These are phyloP conservation scores for Schwanniomyces sp. DNA, from an alignment of 805 yeast species.

Conservation along the genomic window DNA sequence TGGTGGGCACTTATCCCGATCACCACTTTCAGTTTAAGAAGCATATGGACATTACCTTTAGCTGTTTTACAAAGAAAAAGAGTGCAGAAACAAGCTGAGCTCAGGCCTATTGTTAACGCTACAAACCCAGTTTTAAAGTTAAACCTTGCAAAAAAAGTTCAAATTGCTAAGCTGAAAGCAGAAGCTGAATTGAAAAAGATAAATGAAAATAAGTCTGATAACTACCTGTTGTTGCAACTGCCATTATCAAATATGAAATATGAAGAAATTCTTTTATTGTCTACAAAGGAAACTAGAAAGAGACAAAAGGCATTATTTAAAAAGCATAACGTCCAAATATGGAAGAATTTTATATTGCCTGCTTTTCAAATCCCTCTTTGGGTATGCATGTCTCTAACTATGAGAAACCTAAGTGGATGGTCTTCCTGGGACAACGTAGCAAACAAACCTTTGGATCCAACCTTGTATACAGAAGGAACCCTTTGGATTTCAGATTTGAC, in stretches of 20 bases:
- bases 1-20: constrained; percentile 84
- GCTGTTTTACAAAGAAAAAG: constrained; percentile 72
- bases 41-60: constrained; percentile 72
- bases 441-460: constrained; percentile 48
- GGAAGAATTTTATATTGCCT: constrained; percentile 79
- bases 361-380: constrained; percentile 84
- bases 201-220: not conserved
- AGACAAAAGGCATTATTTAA: constrained; percentile 73
- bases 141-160: constrained; percentile 51
- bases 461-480: constrained; percentile 54
- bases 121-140: constrained; percentile 71
- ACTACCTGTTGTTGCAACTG: constrained; percentile 14
- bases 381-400: constrained; percentile 73
- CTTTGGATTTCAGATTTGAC: constrained; percentile 64
- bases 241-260: constrained; percentile 54
- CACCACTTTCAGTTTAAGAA: constrained; percentile 64
- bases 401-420: constrained; percentile 78
- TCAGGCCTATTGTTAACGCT: constrained; percentile 71
- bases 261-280: constrained; percentile 73
- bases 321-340: constrained; percentile 66
- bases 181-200: constrained; percentile 8
- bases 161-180: constrained; percentile 26
- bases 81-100: constrained; percentile 64
- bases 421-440: constrained; percentile 41
- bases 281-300: constrained; percentile 75